These are phyloP conservation scores for Ustilago vetiveriae DNA, from an alignment of 1,284 basidiomycete species.

Conservation along the genomic window DNA sequence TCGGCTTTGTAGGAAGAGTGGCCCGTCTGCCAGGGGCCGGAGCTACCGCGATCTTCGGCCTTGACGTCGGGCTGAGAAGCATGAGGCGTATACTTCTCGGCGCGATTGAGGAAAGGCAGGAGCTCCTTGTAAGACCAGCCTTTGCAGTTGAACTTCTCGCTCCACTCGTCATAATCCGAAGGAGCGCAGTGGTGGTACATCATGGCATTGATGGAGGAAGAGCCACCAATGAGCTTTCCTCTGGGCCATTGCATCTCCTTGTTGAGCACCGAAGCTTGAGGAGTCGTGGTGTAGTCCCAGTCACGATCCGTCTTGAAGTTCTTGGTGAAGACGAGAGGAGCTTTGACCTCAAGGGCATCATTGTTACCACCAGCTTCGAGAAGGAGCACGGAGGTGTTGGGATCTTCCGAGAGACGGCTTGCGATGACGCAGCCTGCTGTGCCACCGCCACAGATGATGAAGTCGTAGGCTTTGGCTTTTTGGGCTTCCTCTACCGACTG, in stretches of 20 bases:
- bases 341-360: conserved; percentile 46
- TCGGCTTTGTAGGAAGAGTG: conserved; percentile 49
- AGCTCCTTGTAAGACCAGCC: conserved; percentile 54
- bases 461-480: conserved; percentile 47
- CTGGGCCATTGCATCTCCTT: conserved; percentile 51
- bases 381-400: conserved; percentile 49
- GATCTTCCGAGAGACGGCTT: conserved; percentile 49
- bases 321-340: conserved; percentile 50
- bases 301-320: conserved; percentile 52
- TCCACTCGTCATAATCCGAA: conserved; percentile 55
- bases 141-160: conserved; percentile 44
- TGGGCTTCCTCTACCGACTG: conserved; percentile 31
- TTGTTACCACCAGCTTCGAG: conserved; percentile 56
- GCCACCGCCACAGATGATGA: conserved; percentile 55
- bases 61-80: conserved; percentile 46
- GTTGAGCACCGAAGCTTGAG: conserved; percentile 36
- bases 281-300: conserved; percentile 57
- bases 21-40: conserved; percentile 55
- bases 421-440: conserved; percentile 59
- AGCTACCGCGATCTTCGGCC: conserved; percentile 36
- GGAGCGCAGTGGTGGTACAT: conserved; percentile 58
- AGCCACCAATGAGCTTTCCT: conserved; percentile 66
- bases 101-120: conserved; percentile 31
- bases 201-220: conserved; percentile 69
- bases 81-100: conserved; percentile 50